Evolutionary conservation across 192 early-diverging fungal species (phyloP), one percentile per base, ranked within the genome.

Genomic region (Polychytrium aggregatum): DNA sequence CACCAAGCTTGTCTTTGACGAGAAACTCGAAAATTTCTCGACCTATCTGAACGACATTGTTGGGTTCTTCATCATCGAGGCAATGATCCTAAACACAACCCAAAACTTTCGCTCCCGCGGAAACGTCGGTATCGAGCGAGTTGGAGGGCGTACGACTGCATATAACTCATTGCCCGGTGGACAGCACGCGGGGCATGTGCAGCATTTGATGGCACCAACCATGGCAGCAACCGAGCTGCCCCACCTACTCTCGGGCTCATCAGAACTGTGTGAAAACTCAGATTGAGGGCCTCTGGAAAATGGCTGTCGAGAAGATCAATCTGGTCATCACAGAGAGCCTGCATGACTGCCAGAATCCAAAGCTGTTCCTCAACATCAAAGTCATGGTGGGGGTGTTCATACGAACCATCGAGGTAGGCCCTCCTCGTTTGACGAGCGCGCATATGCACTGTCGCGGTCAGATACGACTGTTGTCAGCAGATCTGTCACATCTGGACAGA

Each of bases 41-140:
- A 66, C 68, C 2, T 79, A 89, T 44, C 64, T 98, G 33, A 77
- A 87, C 46, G 90, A 98, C 36, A 80, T 96, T 47, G 84, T 89
- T 14, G 96, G 96, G 13, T 98, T 97, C 54, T 98, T 98, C 57
- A 82, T 95, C 26, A 82, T 98, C 0, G 96, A 98, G 55, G 81
- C 88, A 36, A 76, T 81, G 27, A 83, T 98, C 42, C 55, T 93
- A 31, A 81, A 84, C 44, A 84, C 89, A 5, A 93, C 90, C 2
- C 78, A 72, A 20, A 83, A 95, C 48, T 98, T 98, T 56, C 75
- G 94, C 48, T 86, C 88, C 17, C 79, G 83, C 45, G 56, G 76
- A 71, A 92, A 60, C 17, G 71, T 73, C 26, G n/a, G n/a, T n/a
- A n/a, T n/a, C n/a, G n/a, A n/a, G n/a, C n/a, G n/a, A n/a, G n/a